These are phyloP conservation scores for Paraleonurus japonicus DNA, from an alignment of 257 asterid genomes.

Conservation along the genomic window DNA sequence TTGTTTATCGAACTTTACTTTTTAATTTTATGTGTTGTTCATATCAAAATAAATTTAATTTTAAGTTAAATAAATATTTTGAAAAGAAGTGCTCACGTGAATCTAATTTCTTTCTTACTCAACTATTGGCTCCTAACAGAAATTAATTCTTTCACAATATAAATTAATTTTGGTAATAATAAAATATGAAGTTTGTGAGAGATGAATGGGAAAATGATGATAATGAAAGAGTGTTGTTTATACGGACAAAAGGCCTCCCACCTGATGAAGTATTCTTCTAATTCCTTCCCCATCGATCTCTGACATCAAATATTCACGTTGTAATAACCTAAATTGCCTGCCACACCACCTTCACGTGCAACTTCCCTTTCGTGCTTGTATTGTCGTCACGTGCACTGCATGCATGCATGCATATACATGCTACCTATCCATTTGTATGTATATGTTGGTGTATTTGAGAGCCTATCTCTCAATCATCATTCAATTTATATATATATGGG, in stretches of 20 bases:
- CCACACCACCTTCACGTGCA: constrained; percentile 35
- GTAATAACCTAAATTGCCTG: constrained; percentile 3
- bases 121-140: too few species aligned
- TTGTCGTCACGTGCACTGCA: constrained; percentile 40
- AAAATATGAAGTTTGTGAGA: too few species aligned
- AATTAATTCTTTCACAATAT: too few species aligned
- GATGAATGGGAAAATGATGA: background rate
- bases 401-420: constrained; percentile 19
- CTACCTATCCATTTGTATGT: background rate
- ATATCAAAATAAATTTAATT: too few species aligned
- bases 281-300: too few species aligned
- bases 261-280: background rate
- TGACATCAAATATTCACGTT: constrained; percentile 7
- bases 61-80: too few species aligned
- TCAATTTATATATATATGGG: constrained; percentile 28
- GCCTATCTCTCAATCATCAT: constrained; percentile 2
- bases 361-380: constrained; percentile 27
- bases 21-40: too few species aligned
- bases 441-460: background rate
- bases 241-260: constrained; percentile 13
- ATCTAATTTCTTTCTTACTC: too few species aligned
- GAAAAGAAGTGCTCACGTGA: too few species aligned
- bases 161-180: too few species aligned
- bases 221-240: constrained; percentile 11
- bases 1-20: too few species aligned